Percentiles rank a stretch among this genome's conserved stretches.
Evolutionary conservation across 1,284 basidiomycete species (phyloP).

Genomic region (Rhodotorula sp.): DNA sequence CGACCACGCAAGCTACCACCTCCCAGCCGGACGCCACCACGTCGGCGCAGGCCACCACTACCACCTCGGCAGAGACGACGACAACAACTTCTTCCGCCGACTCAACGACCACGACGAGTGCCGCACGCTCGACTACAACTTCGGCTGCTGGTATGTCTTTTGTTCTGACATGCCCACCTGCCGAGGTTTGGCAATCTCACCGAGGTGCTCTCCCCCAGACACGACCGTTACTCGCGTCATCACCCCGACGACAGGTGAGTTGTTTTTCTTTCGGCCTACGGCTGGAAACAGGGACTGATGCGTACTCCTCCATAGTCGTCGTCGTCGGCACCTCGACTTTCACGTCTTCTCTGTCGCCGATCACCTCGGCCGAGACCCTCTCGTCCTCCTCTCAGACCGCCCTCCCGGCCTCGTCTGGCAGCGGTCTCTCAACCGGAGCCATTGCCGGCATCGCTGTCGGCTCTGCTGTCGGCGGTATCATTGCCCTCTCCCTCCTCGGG

Average conservation of each 20-base stretch:
- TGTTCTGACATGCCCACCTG: background rate
- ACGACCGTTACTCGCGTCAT: slow-evolving; percentile 31
- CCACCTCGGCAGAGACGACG: background rate
- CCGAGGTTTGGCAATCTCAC: no score
- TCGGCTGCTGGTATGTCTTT: background rate
- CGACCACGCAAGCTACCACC: background rate
- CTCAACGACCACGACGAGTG: background rate
- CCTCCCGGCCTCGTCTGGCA: background rate
- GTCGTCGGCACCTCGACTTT: slow-evolving; percentile 37
- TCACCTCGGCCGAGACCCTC: slow-evolving; percentile 14
- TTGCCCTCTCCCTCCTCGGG: slow-evolving; percentile 24
- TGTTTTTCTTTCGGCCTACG: background rate
- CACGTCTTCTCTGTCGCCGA: slow-evolving; percentile 26
- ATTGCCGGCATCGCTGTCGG: slow-evolving; percentile 36
- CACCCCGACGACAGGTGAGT: slow-evolving; percentile 34
- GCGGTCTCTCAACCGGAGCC: slow-evolving; percentile 38
- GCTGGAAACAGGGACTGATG: background rate
- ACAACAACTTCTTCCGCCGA: background rate
- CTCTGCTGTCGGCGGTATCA: slow-evolving; percentile 27
- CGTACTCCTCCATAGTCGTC: slow-evolving; percentile 18
- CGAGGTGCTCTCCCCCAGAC: background rate
- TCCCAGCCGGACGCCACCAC: background rate
- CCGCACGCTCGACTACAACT: background rate
- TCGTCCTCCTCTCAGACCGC: slow-evolving; percentile 10
- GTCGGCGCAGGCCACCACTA: background rate